Evolutionary conservation across 495 filamentous ascomycete species (phyloP).

Genomic region (Penicillium canescens): DNA sequence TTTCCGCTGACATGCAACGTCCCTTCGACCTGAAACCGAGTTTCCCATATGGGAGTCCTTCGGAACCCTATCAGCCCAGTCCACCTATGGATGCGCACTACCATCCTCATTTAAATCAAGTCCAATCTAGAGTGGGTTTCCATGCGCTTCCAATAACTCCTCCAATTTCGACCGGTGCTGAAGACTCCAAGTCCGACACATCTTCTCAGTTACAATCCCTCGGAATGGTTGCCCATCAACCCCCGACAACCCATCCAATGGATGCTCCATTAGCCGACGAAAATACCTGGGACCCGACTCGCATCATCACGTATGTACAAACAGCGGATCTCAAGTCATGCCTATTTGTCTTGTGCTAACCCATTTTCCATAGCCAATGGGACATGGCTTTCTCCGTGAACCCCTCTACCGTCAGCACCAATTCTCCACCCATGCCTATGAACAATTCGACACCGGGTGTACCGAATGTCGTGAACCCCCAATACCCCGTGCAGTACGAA

Average conservation of each 20-base stretch:
- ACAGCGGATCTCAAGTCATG: neutral
- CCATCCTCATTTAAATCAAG: slow-evolving; percentile 34
- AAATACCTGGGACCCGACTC: slow-evolving; percentile 84
- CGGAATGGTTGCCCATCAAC: slow-evolving; percentile 65
- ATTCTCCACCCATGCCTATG: slow-evolving; percentile 49
- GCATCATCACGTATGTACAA: slow-evolving; percentile 85
- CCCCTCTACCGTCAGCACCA: slow-evolving; percentile 44
- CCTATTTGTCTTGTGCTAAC: slow-evolving; percentile 26
- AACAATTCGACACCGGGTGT: slow-evolving; percentile 34
- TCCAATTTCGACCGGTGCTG: slow-evolving; percentile 72
- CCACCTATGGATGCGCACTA: slow-evolving; percentile 56
- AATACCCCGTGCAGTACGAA: slow-evolving; percentile 43
- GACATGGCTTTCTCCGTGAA: slow-evolving; percentile 83
- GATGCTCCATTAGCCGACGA: slow-evolving; percentile 64
- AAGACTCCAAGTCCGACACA: slow-evolving; percentile 74
- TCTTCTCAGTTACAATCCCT: slow-evolving; percentile 76
- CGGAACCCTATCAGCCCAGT: slow-evolving; percentile 61
- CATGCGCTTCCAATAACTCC: slow-evolving; percentile 76
- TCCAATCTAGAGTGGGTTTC: slow-evolving; percentile 72
- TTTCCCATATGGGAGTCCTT: slow-evolving; percentile 86
- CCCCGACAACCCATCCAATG: slow-evolving; percentile 46
- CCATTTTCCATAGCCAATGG: slow-evolving; percentile 68
- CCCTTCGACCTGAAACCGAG: slow-evolving; percentile 86
- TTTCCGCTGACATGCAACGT: slow-evolving; percentile 82
- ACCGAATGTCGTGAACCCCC: slow-evolving; percentile 26